These are phyloP conservation scores for Nemania bipapillata DNA, from an alignment of 2,329 filamentous ascomycete species.

Conservation along the genomic window DNA sequence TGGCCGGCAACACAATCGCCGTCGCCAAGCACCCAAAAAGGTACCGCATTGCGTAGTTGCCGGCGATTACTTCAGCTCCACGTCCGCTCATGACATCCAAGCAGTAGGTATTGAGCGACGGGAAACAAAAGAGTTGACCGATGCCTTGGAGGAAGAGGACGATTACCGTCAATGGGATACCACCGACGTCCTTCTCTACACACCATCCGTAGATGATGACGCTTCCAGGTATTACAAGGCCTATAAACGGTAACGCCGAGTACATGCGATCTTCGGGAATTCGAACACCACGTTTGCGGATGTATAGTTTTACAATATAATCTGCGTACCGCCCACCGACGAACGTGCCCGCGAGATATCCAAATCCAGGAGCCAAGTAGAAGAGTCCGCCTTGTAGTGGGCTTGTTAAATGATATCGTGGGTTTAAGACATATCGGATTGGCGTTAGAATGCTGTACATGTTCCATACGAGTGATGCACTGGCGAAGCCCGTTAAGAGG, in stretches of 20 bases:
- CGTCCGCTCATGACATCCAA: slow-evolving; percentile 80
- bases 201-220: slow-evolving; percentile 72
- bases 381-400: slow-evolving; percentile 73
- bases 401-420: slow-evolving; percentile 71
- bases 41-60: slow-evolving; percentile 83
- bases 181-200: slow-evolving; percentile 62
- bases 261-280: slow-evolving; percentile 76
- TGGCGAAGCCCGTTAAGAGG: slow-evolving; percentile 67
- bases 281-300: slow-evolving; percentile 62
- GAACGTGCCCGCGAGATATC: slow-evolving; percentile 73
- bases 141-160: slow-evolving; percentile 80
- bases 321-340: slow-evolving; percentile 67
- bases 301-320: slow-evolving; percentile 54
- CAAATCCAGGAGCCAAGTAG: slow-evolving; percentile 74
- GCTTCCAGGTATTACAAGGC: slow-evolving; percentile 69
- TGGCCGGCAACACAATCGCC: slow-evolving; percentile 76
- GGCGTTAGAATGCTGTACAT: slow-evolving; percentile 70
- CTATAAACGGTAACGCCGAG: slow-evolving; percentile 69
- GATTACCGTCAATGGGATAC: slow-evolving; percentile 71
- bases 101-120: slow-evolving; percentile 81
- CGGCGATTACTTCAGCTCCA: slow-evolving; percentile 78
- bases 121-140: slow-evolving; percentile 79
- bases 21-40: slow-evolving; percentile 77
- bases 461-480: slow-evolving; percentile 76
- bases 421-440: slow-evolving; percentile 74